Base-by-base conservation (phyloP, 352 stramenopile genomes). In the Peronospora belbahrii region DNA sequence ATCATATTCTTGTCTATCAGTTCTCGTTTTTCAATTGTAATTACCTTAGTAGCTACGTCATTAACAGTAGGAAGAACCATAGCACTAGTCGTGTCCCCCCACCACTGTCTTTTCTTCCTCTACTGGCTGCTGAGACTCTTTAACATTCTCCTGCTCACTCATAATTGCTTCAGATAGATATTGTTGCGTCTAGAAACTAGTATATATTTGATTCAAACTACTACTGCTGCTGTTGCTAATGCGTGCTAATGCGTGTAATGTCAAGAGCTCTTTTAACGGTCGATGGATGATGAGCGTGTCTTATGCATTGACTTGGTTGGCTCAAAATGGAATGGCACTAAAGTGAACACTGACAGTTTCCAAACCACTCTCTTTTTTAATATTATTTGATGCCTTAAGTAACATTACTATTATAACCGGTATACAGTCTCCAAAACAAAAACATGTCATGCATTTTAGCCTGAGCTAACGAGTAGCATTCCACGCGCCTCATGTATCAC, bases 11-110 rank as follows among this genome's bases (percentile, higher is more conserved):
- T 47, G 1, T 37, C 17, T 36, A 20, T n/a, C 32, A 8, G 17
- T 20, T 32, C 17, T 44, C 0, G 6, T n/a, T 4, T 27, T 42
- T 43, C 1, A 4, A 17, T 13, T 25, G 15, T 43, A 48, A 3
- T 35, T 43, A 85, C 74, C 67, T 90, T 90, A 24, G 71, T 80
- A 47, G 71, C 63, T 32, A 78, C 56, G 14, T 82, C 70, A 14
- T 62, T 47, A 37, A 78, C 55, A 25, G 52, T 49, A 20, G 49
- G 47, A 11, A 73, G 70, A 44, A 81, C 56, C 17, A 9, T 11
- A 27, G 65, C 56, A 32, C 70, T 54, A 8, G 45, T 51, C 27
- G 47, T 44, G 24, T n/a, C 56, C 42, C 37, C 67, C 50, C 38
- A 57, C 48, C 28, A 53, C 53, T 22, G 64, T 57, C 24, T 75